Base-by-base conservation (phyloP, 2,329 filamentous ascomycete genomes). In the Aspergillus candidus region DNA sequence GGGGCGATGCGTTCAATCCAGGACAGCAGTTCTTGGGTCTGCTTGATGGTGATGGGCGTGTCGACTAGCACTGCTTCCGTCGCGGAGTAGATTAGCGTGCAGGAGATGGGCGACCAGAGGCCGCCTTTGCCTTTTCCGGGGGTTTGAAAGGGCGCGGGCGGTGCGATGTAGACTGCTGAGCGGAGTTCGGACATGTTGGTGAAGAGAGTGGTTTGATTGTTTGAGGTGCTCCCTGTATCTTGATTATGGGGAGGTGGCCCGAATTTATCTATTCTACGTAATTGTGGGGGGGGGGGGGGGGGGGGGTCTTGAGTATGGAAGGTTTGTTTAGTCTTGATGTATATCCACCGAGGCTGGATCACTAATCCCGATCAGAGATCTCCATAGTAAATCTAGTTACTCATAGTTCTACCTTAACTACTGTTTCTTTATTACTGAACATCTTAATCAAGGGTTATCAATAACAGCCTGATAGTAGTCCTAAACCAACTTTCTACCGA, bases 21-120 rank as follows among this genome's bases (percentile, higher is more conserved):
- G 17, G 55, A 43, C 3, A 55, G 57, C 4, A 71, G 53, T 1
- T 50, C 56, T 3, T 57, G 44, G 8, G 54, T 59, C 41, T 68
- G 61, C 1, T 52, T 35, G 7, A 53, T 55, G 8, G 48, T 35
- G 22, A 48, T 31, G 58, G 67, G 50, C 57, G 67, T 63, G 50
- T 71, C 67, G 27, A 70, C 57, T 2, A 72, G 60, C 6, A 70
- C 59, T 2, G 68, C 68, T 15, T 61, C 50, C 37, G 54, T 47
- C 18, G 54, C n/a, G 1, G 50, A 46, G 44, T 54, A 51, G 38
- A 64, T 54, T 3, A 65, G 39, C 3, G 58, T 60, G 35, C 37
- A 46, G 14, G 33, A 35, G n/a, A 44, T 48, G 4, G 42, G 42
- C 5, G 36, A 44, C 37, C 37, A 40, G 22, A 38, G 35, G 11